Conservation (phyloP, 352 stramenopile genomes). For the Pythium guiyangense region DNA sequence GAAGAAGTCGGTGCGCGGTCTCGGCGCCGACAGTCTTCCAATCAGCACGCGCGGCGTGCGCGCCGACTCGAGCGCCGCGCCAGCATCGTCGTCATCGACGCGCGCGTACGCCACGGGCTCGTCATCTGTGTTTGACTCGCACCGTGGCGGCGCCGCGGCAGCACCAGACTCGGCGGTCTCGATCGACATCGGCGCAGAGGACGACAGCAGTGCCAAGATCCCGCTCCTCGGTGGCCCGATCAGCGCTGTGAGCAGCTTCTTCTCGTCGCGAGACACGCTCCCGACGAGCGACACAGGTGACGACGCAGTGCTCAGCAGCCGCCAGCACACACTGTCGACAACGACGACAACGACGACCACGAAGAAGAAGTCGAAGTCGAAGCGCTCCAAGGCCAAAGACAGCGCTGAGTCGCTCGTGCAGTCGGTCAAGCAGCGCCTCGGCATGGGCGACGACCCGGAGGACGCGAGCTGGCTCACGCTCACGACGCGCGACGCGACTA, state of each 20-base stretch:
- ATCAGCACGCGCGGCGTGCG: conserved; percentile 21
- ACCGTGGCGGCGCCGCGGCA: not conserved
- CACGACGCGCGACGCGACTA: conserved; percentile 54
- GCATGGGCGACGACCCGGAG: conserved; percentile 75
- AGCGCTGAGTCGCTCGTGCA: conserved; percentile 63
- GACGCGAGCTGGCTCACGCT: conserved; percentile 74
- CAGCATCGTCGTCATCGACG: too few species aligned
- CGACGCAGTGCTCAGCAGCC: not conserved
- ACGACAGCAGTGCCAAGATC: conserved; percentile 14
- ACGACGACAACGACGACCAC: not conserved
- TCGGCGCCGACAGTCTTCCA: conserved; percentile 26
- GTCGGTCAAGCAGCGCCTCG: conserved; percentile 70
- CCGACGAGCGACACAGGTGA: conserved; percentile 1
- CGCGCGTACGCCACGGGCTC: conserved; percentile 13
- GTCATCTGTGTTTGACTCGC: conserved; percentile 13
- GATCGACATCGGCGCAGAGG: conserved; percentile 20
- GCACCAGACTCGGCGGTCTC: conserved; percentile 5
- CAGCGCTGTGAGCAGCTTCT: conserved; percentile 12
- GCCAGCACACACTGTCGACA: too few species aligned
- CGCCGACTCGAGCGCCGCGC: too few species aligned
- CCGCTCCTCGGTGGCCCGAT: conserved; percentile 3
- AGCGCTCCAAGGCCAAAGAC: conserved; percentile 38
- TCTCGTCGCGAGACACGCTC: conserved; percentile 9
- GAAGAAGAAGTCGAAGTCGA: conserved; percentile 17
- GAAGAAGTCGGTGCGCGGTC: conserved; percentile 51